phyloP scores from a whole-genome alignment of 2,329 filamentous ascomycete genomes.

The Beauveria rudraprayagi region DNA sequence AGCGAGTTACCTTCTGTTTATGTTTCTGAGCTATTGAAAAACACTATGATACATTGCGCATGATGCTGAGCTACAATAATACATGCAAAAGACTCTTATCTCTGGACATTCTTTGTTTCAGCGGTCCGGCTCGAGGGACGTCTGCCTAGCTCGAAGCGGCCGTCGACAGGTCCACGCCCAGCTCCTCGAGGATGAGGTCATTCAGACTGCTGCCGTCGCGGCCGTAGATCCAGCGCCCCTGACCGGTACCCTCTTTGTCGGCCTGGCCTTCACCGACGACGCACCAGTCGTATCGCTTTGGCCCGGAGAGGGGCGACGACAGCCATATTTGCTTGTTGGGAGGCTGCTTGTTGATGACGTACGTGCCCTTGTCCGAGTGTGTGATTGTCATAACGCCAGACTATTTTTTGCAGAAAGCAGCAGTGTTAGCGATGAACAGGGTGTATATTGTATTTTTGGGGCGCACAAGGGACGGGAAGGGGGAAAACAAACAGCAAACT shows the following conservation, averaged over 20 bases:
- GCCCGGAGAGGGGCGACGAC: constrained; percentile 80
- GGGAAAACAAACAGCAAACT: constrained; percentile 64
- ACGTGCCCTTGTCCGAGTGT: constrained; percentile 64
- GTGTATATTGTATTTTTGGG: neutral
- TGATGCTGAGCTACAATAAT: neutral
- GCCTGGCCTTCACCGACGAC: constrained; percentile 58
- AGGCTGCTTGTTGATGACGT: constrained; percentile 97
- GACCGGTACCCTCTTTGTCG: constrained; percentile 68
- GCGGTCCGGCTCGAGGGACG: neutral
- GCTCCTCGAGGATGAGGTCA: constrained; percentile 65
- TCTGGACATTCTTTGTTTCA: neutral
- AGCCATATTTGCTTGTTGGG: constrained; percentile 98
- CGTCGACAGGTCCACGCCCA: constrained; percentile 55
- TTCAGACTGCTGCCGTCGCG: constrained; percentile 72
- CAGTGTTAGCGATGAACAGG: constrained; percentile 12
- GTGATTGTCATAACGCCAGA: constrained; percentile 76
- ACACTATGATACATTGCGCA: neutral
- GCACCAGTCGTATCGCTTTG: constrained; percentile 92
- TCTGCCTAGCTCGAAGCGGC: constrained; percentile 19
- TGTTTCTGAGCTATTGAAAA: neutral
- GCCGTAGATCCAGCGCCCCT: constrained; percentile 79
- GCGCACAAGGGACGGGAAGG: neutral
- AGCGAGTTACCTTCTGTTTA: neutral
- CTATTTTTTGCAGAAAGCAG: constrained; percentile 35
- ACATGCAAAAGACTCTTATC: neutral